phyloP scores from a whole-genome alignment of 2,329 filamentous ascomycete genomes.

The Penicillium sp. region DNA sequence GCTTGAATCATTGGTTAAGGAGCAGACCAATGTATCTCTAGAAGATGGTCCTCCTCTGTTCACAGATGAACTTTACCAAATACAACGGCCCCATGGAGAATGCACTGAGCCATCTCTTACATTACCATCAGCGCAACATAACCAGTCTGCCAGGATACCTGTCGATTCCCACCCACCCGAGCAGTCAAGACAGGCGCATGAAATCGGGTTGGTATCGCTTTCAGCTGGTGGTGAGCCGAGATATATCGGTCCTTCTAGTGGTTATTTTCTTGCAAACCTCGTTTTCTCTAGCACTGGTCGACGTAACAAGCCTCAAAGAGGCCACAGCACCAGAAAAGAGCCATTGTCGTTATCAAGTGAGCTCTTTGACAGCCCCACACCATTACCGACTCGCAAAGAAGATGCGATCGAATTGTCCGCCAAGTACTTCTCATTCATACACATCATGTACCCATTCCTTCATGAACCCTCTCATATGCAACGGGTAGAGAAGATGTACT shows the following conservation, averaged over 20 bases:
- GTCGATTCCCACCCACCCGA: constrained; percentile 8
- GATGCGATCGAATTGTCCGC: constrained; percentile 45
- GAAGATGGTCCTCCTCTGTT: constrained; percentile 19
- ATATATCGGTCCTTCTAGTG: constrained; percentile 59
- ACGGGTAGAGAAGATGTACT: constrained; percentile 39
- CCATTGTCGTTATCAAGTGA: constrained; percentile 26
- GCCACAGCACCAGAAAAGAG: constrained; percentile 6
- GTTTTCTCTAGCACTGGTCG: constrained; percentile 45
- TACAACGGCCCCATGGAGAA: neutral
- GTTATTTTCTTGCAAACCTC: constrained; percentile 55
- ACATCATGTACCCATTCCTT: constrained; percentile 53
- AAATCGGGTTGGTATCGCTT: constrained; percentile 56
- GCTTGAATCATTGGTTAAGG: constrained; percentile 49
- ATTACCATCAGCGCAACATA: constrained; percentile 9
- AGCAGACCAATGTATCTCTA: constrained; percentile 46
- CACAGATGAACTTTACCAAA: constrained; percentile 2
- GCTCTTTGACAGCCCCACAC: constrained; percentile 29
- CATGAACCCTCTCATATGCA: constrained; percentile 47
- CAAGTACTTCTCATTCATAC: constrained; percentile 53
- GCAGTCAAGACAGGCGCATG: constrained; percentile 42
- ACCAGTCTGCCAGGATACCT: neutral
- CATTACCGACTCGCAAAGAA: constrained; percentile 33
- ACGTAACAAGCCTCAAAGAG: constrained; percentile 13
- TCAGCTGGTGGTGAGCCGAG: constrained; percentile 49
- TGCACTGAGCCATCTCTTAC: neutral